phyloP scores from a whole-genome alignment of 768 basidiomycete species.

The Naganishia onofrii region DNA sequence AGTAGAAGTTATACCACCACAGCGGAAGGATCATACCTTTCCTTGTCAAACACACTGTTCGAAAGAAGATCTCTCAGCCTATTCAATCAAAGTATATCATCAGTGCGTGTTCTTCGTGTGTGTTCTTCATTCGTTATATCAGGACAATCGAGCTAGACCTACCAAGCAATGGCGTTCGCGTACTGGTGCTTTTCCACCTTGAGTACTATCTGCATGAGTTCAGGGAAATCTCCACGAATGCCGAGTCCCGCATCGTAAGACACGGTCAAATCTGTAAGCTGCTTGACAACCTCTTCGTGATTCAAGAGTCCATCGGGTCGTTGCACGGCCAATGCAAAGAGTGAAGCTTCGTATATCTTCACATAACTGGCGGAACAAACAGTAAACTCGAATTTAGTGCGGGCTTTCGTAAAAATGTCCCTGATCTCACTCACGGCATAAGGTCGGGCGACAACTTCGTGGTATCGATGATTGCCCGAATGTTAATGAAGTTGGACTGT shows the following conservation, averaged over 20 bases:
- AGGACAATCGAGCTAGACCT: neutral
- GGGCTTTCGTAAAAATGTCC: neutral
- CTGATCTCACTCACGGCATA: constrained; percentile 62
- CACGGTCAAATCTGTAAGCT: constrained; percentile 83
- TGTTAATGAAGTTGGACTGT: constrained; percentile 86
- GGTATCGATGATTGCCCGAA: constrained; percentile 76
- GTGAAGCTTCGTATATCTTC: constrained; percentile 71
- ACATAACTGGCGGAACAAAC: constrained; percentile 60
- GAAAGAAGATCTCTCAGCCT: constrained; percentile 41
- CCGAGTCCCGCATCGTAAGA: constrained; percentile 74
- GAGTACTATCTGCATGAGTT: constrained; percentile 70
- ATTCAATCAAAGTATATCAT: constrained; percentile 52
- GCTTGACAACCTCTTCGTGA: constrained; percentile 87
- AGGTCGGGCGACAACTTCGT: constrained; percentile 68
- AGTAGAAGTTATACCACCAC: neutral
- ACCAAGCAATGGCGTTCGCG: constrained; percentile 77
- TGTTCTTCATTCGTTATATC: too few relatives aligned
- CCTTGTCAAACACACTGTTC: constrained; percentile 43
- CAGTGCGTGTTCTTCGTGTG: constrained; percentile 73
- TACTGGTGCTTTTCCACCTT: constrained; percentile 81
- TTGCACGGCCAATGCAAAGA: constrained; percentile 83
- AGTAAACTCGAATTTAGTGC: neutral
- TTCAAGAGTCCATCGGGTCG: constrained; percentile 66
- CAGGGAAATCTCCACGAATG: constrained; percentile 63
- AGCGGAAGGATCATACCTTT: constrained; percentile 37